Evolutionary conservation across 371 early-diverging fungal genomes (phyloP), one percentile per base, ranked within the genome.

Genomic region (Mucor plumbeus): DNA sequence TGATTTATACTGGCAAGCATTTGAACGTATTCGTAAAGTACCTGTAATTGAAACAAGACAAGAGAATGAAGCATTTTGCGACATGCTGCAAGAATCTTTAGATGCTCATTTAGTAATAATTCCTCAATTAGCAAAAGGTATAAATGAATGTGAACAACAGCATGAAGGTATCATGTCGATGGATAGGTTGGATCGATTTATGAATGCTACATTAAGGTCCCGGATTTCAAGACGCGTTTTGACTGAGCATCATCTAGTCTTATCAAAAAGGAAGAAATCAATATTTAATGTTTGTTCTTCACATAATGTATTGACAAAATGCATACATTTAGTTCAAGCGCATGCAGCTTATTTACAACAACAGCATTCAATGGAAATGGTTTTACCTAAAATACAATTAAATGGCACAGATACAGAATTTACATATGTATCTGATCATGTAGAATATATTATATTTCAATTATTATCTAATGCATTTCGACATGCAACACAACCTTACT

Each of bases 381-480:
- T 17, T 2, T 43, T 31, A 0, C 68, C 67, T 3, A 59, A 71
- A 17, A 53, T 71, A 21, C 33, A 44, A 17, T 17, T 67, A n/a
- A 48, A 66, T 33, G 72, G 70, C 7, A 47, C 41, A n/a, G 84
- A 88, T 44, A 87, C 90, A 17, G 71, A 74, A n/a, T 90, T 92
- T 73, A 90, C 88, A 58, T 94, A 92, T 72, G 91, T 94, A n/a
- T 89, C 91, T 3, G 94, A 92, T 56, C 94, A 95, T 72, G 86
- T 94, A 58, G 90, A 94, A 75, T 95, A 95, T 71, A 90, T 95
- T 41, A 59, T 95, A 7, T 93, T 87, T 62, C 94, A 94, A 80
- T 78, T 95, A 36, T 67, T 95, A 48, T 88, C 89, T 56, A 95
- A 95, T 75, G 79, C 90, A 7, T 86, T 91, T 76, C 77, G 85